These are phyloP conservation scores for Pugionium dolabratum DNA, from an alignment of 345 rosid species.

Conservation along the genomic window DNA sequence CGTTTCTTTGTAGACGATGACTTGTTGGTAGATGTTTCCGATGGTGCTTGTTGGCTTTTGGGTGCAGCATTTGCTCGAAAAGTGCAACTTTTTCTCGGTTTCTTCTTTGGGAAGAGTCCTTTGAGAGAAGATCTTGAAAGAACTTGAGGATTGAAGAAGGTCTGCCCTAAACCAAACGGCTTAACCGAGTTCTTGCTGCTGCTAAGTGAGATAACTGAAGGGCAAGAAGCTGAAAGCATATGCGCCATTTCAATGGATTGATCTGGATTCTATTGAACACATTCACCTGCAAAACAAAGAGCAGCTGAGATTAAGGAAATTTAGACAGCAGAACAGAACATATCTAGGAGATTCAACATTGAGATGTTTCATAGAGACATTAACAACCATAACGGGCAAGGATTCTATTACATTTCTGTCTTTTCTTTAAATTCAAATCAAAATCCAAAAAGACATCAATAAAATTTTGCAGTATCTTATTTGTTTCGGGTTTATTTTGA, in stretches of 20 bases:
- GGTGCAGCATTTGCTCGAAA: constrained; percentile 54
- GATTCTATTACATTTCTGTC: neutral
- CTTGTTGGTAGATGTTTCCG: constrained; percentile 44
- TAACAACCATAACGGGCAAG: neutral
- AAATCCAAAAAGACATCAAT: neutral
- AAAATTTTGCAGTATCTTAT: neutral
- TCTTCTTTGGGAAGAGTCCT: constrained; percentile 44
- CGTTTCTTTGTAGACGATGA: constrained; percentile 57
- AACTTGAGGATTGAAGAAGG: constrained; percentile 34
- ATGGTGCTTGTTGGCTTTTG: constrained; percentile 54
- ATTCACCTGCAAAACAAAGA: constrained; percentile 49
- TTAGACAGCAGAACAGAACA: constrained; percentile 4
- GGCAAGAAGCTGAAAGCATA: constrained; percentile 61
- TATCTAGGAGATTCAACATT: neutral
- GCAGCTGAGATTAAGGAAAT: neutral
- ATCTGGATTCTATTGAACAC: constrained; percentile 33
- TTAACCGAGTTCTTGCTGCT: constrained; percentile 34
- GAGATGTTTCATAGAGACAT: neutral
- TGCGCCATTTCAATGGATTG: constrained; percentile 55
- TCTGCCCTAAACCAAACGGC: constrained; percentile 34
- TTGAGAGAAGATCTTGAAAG: constrained; percentile 43
- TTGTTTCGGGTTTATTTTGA: neutral
- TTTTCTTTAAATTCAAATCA: neutral
- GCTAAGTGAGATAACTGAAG: constrained; percentile 48
- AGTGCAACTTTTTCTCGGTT: constrained; percentile 34